Evolutionary conservation across 2,329 filamentous ascomycete genomes (phyloP).

Genomic region (Microcera coccophila): DNA sequence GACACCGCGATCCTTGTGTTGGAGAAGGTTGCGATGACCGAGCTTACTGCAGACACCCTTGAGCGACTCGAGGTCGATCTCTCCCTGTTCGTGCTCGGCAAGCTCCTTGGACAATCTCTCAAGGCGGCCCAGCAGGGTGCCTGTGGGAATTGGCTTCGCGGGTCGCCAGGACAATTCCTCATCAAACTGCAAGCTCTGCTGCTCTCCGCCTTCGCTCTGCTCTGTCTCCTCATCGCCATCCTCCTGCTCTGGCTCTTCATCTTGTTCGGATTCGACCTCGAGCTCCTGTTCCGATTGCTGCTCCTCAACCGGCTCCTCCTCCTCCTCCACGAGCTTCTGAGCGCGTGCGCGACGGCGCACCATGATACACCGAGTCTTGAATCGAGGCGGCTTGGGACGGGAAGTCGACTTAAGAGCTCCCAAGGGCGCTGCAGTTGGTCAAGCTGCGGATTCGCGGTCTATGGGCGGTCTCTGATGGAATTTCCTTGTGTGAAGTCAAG

Average conservation of each 20-base stretch:
- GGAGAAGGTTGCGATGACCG: slow-evolving; percentile 73
- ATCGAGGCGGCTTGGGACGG: slow-evolving; percentile 1
- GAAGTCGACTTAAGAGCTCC: background rate
- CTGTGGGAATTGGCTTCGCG: slow-evolving; percentile 81
- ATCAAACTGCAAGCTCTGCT: slow-evolving; percentile 65
- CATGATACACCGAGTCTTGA: slow-evolving; percentile 29
- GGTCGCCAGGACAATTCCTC: slow-evolving; percentile 87
- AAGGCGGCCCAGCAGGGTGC: slow-evolving; percentile 76
- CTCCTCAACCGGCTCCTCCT: slow-evolving; percentile 26
- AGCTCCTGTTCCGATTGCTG: slow-evolving; percentile 21
- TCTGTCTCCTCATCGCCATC: slow-evolving; percentile 15
- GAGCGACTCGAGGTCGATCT: slow-evolving; percentile 77
- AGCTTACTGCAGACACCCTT: slow-evolving; percentile 80
- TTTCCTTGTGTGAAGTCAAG: slow-evolving; percentile 13
- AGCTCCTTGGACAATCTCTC: slow-evolving; percentile 80
- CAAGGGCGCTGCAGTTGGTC: no score
- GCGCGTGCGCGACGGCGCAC: slow-evolving; percentile 36
- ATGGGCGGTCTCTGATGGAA: slow-evolving; percentile 13
- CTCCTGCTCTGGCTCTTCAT: slow-evolving; percentile 12
- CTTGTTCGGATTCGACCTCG: slow-evolving; percentile 7
- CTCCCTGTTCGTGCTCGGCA: slow-evolving; percentile 80
- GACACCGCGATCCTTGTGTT: slow-evolving; percentile 91
- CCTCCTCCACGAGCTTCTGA: slow-evolving; percentile 28
- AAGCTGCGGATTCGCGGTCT: slow-evolving; percentile 1
- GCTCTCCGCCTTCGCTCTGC: slow-evolving; percentile 25